A percentile compares a stretch with the other conserved stretches of the same genome.
Evolutionary conservation across 2,329 filamentous ascomycete genomes (phyloP).

Genomic region (Monosporascus sp.): DNA sequence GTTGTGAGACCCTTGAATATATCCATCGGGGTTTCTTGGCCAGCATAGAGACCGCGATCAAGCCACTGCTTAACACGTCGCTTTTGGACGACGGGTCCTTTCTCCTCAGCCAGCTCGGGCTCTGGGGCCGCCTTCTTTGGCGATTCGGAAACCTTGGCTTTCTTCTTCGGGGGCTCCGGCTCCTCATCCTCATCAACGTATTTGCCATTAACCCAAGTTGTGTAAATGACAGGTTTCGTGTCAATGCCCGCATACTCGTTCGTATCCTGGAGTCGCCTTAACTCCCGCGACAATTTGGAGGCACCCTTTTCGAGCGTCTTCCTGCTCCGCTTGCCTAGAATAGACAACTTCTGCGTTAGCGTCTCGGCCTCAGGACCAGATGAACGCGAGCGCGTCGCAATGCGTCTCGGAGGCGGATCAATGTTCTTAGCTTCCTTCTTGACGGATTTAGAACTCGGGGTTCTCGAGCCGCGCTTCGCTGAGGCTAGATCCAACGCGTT

Average conservation of each 20-base stretch:
- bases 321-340: slow-evolving; percentile 57
- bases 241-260: slow-evolving; percentile 59
- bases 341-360: slow-evolving; percentile 43
- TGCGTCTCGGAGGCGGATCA: slow-evolving; percentile 28
- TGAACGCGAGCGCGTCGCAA: slow-evolving; percentile 42
- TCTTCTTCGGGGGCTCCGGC: slow-evolving; percentile 34
- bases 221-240: slow-evolving; percentile 51
- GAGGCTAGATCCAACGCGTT: slow-evolving; percentile 43
- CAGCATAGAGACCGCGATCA: slow-evolving; percentile 78
- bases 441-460: slow-evolving; percentile 28
- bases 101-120: slow-evolving; percentile 30
- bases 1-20: slow-evolving; percentile 43
- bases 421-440: slow-evolving; percentile 23
- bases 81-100: slow-evolving; percentile 31
- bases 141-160: slow-evolving; percentile 21
- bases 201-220: slow-evolving; percentile 63
- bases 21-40: slow-evolving; percentile 59
- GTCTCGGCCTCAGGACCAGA: slow-evolving; percentile 39
- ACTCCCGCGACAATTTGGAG: slow-evolving; percentile 49
- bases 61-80: slow-evolving; percentile 70
- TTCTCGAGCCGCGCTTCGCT: slow-evolving; percentile 34
- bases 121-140: slow-evolving; percentile 32
- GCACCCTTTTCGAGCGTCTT: slow-evolving; percentile 47
- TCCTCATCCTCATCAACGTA: slow-evolving; percentile 42
- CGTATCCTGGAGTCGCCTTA: slow-evolving; percentile 56